These are phyloP conservation scores for Alloascoidea hylecoeti DNA, from an alignment of 805 yeast species.

Conservation along the genomic window DNA sequence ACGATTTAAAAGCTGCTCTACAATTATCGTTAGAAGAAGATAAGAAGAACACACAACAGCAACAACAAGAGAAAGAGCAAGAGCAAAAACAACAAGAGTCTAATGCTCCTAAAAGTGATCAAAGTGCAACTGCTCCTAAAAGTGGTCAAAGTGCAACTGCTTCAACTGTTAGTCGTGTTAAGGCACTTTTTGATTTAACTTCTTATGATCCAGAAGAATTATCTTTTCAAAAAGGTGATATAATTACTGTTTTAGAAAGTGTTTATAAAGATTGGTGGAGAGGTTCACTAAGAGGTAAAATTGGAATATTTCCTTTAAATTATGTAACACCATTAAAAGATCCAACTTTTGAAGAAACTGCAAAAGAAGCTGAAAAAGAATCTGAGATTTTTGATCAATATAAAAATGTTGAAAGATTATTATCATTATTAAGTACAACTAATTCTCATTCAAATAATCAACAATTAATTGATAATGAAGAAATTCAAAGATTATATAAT, in stretches of 20 bases:
- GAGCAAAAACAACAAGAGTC: conserved; percentile 6
- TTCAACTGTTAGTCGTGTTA: conserved; percentile 44
- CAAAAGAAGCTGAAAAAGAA: conserved; percentile 35
- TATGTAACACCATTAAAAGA: conserved; percentile 73
- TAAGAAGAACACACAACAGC: conserved; percentile 8
- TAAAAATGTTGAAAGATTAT: conserved; percentile 54
- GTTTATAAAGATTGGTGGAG: conserved; percentile 95
- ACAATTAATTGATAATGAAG: conserved; percentile 35
- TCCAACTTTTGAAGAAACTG: conserved; percentile 45
- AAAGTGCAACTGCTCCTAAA: conserved; percentile 1
- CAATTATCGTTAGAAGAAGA: conserved; percentile 59
- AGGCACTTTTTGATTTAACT: conserved; percentile 72
- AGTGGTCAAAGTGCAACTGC: conserved; percentile 9
- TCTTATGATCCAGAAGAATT: conserved; percentile 79
- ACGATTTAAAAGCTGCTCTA: conserved; percentile 63
- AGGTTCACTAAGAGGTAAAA: conserved; percentile 67
- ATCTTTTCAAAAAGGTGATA: conserved; percentile 76
- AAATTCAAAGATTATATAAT: conserved; percentile 62
- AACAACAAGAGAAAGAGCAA: conserved; percentile 6
- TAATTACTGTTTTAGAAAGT: conserved; percentile 74
- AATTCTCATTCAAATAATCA: conserved; percentile 16
- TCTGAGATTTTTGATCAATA: conserved; percentile 34
- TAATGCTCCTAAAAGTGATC: conserved; percentile 5
- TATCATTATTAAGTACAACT: conserved; percentile 34
- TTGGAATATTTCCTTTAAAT: conserved; percentile 86